A percentile compares a stretch with the other conserved stretches of the same genome.
Evolutionary conservation across 2,329 filamentous ascomycete genomes (phyloP).

Genomic region (Blumeria hordei): DNA sequence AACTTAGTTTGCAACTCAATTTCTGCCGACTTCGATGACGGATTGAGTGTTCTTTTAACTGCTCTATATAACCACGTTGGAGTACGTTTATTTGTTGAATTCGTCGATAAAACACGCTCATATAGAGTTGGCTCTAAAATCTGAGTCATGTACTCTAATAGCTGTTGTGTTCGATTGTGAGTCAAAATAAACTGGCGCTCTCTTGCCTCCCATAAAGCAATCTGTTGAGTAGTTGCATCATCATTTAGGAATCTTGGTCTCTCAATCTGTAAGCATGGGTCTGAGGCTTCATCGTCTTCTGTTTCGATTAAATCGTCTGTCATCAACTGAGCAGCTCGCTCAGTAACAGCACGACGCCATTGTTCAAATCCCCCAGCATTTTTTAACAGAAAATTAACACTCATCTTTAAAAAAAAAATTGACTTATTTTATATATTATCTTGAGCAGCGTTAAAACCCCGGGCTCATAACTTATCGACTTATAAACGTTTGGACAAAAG

Average conservation of each 20-base stretch:
- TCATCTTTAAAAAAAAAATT: neutral
- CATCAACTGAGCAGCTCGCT: neutral
- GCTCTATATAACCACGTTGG: neutral
- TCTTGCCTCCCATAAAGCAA: neutral
- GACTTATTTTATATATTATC: no score
- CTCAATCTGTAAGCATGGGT: neutral
- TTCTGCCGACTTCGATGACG: neutral
- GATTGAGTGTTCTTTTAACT: slow-evolving; percentile 1
- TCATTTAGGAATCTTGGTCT: neutral
- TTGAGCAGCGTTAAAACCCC: no score
- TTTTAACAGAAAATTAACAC: neutral
- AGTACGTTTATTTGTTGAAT: neutral
- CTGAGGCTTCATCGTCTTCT: neutral
- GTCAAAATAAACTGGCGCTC: neutral
- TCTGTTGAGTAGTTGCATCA: neutral
- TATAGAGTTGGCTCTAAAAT: neutral
- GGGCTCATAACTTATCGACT: no score
- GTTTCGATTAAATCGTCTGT: neutral
- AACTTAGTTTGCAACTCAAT: neutral
- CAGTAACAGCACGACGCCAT: neutral
- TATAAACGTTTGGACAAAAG: no score
- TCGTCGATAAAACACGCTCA: neutral
- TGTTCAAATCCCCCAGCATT: neutral
- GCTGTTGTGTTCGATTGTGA: neutral
- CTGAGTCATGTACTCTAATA: neutral